phyloP scores from a whole-genome alignment of 306 rosid species.

The Canavalia ensiformis region DNA sequence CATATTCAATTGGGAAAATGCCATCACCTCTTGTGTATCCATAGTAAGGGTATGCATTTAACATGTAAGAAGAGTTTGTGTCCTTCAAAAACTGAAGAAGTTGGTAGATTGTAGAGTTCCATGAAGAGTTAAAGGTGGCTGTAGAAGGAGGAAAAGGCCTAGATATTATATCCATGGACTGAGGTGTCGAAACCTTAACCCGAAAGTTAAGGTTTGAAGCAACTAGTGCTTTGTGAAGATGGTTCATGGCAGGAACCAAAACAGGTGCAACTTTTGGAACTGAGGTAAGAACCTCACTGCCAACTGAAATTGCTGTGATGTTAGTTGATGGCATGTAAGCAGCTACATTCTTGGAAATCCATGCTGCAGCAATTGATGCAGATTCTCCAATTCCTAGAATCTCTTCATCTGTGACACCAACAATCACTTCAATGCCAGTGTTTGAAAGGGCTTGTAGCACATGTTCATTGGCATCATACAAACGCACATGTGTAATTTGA shows the following conservation, averaged over 20 bases:
- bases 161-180: conserved; percentile 81
- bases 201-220: conserved; percentile 80
- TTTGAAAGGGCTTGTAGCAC: conserved; percentile 81
- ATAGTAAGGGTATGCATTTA: conserved; percentile 79
- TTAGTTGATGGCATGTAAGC: conserved; percentile 85
- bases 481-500: conserved; percentile 81
- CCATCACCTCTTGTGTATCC: conserved; percentile 81
- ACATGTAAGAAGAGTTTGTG: conserved; percentile 83
- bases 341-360: conserved; percentile 84
- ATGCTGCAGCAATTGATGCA: conserved; percentile 81
- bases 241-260: conserved; percentile 85
- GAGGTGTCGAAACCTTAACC: conserved; percentile 87
- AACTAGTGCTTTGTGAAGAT: conserved; percentile 80
- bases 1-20: conserved; percentile 88
- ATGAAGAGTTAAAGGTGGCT: conserved; percentile 74
- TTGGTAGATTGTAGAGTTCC: conserved; percentile 75
- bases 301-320: conserved; percentile 88
- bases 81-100: conserved; percentile 80
- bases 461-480: conserved; percentile 76
- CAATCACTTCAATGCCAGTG: conserved; percentile 77
- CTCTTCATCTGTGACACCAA: conserved; percentile 82
- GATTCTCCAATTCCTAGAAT: conserved; percentile 77
- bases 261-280: conserved; percentile 80
- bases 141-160: conserved; percentile 90
- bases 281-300: conserved; percentile 85